Evolutionary conservation across 2,329 filamentous ascomycete genomes (phyloP).

Genomic region (Delphinella strobiligena): DNA sequence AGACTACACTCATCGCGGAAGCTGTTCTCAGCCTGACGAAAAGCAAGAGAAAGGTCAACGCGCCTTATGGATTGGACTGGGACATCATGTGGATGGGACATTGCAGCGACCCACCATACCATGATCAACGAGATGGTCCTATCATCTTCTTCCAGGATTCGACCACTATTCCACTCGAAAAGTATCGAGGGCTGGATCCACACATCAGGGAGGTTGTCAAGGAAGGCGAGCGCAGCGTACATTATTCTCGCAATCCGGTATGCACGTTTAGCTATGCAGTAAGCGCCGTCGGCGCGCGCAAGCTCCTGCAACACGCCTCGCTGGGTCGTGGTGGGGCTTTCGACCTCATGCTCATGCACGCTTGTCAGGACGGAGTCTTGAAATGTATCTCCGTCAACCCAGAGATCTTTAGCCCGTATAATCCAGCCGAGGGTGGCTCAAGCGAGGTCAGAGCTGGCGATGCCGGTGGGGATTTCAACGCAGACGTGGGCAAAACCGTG

Average conservation of each 20-base stretch:
- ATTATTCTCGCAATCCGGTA: slow-evolving; percentile 15
- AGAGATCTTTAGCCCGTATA: slow-evolving; percentile 25
- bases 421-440: slow-evolving; percentile 17
- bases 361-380: slow-evolving; percentile 19
- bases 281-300: slow-evolving; percentile 19
- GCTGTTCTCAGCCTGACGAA: slow-evolving; percentile 19
- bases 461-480: slow-evolving; percentile 8
- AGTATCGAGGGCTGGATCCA: slow-evolving; percentile 17
- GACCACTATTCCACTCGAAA: slow-evolving; percentile 11
- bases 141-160: slow-evolving; percentile 13
- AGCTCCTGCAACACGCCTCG: slow-evolving; percentile 19
- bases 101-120: slow-evolving; percentile 19
- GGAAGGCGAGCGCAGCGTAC: slow-evolving; percentile 17
- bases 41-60: slow-evolving; percentile 9
- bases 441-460: slow-evolving; percentile 17
- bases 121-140: slow-evolving; percentile 7
- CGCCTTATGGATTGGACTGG: slow-evolving; percentile 22
- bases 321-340: slow-evolving; percentile 22
- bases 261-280: slow-evolving; percentile 23
- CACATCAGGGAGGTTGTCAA: slow-evolving; percentile 12
- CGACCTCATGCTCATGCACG: slow-evolving; percentile 22
- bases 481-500: slow-evolving; percentile 18
- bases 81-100: slow-evolving; percentile 29
- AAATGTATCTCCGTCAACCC: slow-evolving; percentile 27
- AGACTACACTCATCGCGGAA: slow-evolving; percentile 20